Base-by-base conservation (phyloP, 108 stramenopile species). In the Mayamaea pseudoterrestris region DNA sequence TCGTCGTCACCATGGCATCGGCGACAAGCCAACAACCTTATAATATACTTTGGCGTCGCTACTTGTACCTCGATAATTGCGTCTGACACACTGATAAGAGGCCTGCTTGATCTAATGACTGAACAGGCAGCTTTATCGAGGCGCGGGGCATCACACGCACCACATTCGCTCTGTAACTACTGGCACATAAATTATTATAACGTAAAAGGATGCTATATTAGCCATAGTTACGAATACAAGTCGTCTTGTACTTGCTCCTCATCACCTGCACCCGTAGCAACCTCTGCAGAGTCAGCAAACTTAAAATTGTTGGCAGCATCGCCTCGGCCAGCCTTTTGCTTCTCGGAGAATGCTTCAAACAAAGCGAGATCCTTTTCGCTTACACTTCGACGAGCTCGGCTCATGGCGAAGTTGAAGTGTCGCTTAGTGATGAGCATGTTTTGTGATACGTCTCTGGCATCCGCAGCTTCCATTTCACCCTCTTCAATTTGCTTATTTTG, bases 401-500 rank as follows among this genome's bases (percentile, higher is more conserved):
- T 78, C 80, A 96, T 93, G 43, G 91, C 90, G 35, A 92, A 83
- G 53, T 96, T 92, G 54, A 96, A 96, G 61, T 96, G 95, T 27
- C 73, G 47, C 54, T 83, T 78, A 13, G 80, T 69, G 61, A 77
- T 67, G 50, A 76, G 21, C 75, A 76, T 74, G 6, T 83, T 57
- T n/a, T n/a, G n/a, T n/a, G n/a, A n/a, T n/a, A n/a, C n/a, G 9
- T 78, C 69, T 14, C 16, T 8, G 37, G 37, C 52, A 14, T 42
- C 35, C 0, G 69, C 81, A 31, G 73, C 80, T 3, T 78, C 82
- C 12, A 74, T 21, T 30, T 75, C 73, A 7, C 63, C 77, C 27
- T 56, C 55, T 36, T 68, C 82, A 26, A 69, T 58, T 49, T 68
- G 63, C 44, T 60, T 37, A 7, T 36, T 30, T 29, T 69, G 29